Evolutionary conservation across 2,329 filamentous ascomycete genomes (phyloP), one percentile per base, ranked within the genome.

Genomic region (Colletotrichum theobromicola): DNA sequence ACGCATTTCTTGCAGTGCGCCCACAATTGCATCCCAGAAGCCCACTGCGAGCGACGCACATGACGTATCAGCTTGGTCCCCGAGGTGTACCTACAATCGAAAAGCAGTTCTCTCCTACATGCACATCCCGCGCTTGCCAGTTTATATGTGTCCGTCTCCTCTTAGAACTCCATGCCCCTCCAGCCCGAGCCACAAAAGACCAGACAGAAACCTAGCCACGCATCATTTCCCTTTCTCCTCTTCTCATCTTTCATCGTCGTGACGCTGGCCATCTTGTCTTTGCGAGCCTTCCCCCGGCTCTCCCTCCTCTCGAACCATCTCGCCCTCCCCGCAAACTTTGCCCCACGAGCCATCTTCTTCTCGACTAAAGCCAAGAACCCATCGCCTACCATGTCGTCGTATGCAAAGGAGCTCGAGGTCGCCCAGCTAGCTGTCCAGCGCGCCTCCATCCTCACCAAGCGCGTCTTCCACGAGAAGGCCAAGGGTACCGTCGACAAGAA

Each of bases 401-500:
- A 97, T 88, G 87, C 90, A 74, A 91, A 93, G 77, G 96, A 98
- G 87, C 92, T 97, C 79, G 88, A 93, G 80, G 90, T 98, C 70
- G 96, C 96, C 76, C 93, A 96, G 83, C 91, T 98, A 57, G 95
- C 96, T 76, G 96, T 98, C 72, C 95, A 98, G 87, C 92, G 96
- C 77, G 96, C 88, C 66, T 81, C 87, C 73, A 84, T 89, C 77
- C 87, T 89, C 69, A 90, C 88, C 77, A 88, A 88, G 82, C 84
- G 85, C 46, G 88, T 90, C 79, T 90, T 90, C 82, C 84, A 95
- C 86, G 94, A 96, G 79, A 97, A 96, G 85, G 94, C 95, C 80
- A 98, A 98, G 87, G 96, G 96, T 79, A 98, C 97, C 60, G 90
- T 98, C 66, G 94, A 93, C 83, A 99, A 99, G 88, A 93, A 95